Base-by-base conservation (phyloP, 768 basidiomycete species). In the Mycena olivaceomarginata region DNA sequence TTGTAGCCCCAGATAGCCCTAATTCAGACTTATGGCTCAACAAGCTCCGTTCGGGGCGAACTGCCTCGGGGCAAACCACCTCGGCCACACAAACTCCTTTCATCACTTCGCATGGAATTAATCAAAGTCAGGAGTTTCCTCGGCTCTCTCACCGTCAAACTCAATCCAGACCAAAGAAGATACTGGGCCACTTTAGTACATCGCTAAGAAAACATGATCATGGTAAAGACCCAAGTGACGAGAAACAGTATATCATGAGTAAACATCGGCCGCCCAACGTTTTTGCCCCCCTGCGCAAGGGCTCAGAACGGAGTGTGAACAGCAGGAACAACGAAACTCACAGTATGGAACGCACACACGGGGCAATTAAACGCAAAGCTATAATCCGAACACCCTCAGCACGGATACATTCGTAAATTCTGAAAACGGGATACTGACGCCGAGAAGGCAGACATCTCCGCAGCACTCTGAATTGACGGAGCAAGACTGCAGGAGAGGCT, bases 61-160 rank as follows among this genome's bases (percentile, higher is more conserved):
- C 25, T 25, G 25, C 25, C 25, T 63, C 63, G 63, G n/a, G 64
- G 64, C 64, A 66, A 66, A 66, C 43, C 64, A n/a, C 64, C 63
- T 64, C 41, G 63, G 53, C 53, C 53, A 56, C 53, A 56, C 53
- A 56, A 56, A 56, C 53, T 56, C 53, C 53, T 56, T 56, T 56
- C 64, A 66, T 66, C 64, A 66, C 45, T 66, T 66, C 43, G 64
- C 64, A 45, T 66, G 46, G 43, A 66, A 66, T 66, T 66, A 66
- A 66, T 66, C 64, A n/a, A 45, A 66, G 64, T 66, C 64, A 45
- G 45, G 64, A 48, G 43, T 48, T 66, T 66, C 64, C 64, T 66
- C 43, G 64, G 64, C 64, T 66, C 64, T 66, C n/a, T 48, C 64
- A 66, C 64, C 45, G 64, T 66, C 64, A 66, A 64, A 66, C 45